These are phyloP conservation scores for Cicer chorassanicum DNA, from an alignment of 306 rosid species.

Conservation along the genomic window DNA sequence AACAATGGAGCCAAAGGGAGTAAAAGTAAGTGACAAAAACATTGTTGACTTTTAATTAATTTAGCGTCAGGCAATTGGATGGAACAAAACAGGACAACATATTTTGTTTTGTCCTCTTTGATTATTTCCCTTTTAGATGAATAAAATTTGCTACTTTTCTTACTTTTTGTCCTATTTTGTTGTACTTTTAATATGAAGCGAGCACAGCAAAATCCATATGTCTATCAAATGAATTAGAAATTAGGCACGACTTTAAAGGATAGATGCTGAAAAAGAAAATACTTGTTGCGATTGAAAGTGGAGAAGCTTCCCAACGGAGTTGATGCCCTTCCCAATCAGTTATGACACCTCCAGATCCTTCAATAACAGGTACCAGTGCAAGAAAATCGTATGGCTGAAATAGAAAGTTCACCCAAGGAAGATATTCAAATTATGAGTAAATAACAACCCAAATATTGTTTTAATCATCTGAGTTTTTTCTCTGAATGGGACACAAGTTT, in stretches of 20 bases:
- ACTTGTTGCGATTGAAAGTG: constrained; percentile 69
- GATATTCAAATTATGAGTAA: constrained; percentile 11
- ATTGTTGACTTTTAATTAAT: neutral
- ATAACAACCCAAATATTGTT: constrained; percentile 6
- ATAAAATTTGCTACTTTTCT: neutral
- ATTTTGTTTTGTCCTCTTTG: neutral
- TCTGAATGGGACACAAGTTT: constrained; percentile 14
- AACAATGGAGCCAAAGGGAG: neutral
- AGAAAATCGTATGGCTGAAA: constrained; percentile 93
- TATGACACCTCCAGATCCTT: constrained; percentile 92
- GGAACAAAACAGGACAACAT: neutral
- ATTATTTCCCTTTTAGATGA: neutral
- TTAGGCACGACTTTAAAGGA: neutral
- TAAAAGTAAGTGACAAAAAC: neutral
- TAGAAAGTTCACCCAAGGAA: constrained; percentile 28
- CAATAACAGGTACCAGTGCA: constrained; percentile 83
- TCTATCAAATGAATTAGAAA: constrained; percentile 2
- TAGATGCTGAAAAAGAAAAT: constrained; percentile 38
- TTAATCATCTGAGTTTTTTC: constrained; percentile 35
- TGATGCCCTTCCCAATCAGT: constrained; percentile 93
- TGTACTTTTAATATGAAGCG: neutral
- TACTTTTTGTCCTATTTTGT: neutral
- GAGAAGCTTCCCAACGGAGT: constrained; percentile 87
- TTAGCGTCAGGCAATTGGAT: neutral
- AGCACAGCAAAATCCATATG: neutral